Conservation (phyloP, 495 filamentous ascomycete species). For the Penicillium bialowiezense region DNA sequence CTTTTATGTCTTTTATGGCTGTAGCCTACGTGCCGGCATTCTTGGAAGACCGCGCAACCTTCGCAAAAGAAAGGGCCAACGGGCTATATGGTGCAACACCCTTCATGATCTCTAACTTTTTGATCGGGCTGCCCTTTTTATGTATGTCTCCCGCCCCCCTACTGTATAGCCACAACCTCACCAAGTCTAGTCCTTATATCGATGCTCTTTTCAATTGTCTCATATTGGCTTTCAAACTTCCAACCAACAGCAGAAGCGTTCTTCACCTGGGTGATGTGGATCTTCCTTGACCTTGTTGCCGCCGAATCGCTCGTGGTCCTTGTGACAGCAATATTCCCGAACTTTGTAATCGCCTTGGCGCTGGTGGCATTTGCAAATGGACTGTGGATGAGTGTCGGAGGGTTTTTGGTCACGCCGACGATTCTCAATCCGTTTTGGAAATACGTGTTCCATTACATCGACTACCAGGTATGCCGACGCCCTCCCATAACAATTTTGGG, state of each 20-base stretch:
- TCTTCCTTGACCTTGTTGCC: conserved; percentile 79
- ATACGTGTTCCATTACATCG: conserved; percentile 82
- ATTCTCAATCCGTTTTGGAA: conserved; percentile 78
- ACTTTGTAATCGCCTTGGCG: conserved; percentile 74
- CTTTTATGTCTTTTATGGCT: conserved; percentile 92
- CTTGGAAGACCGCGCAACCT: conserved; percentile 73
- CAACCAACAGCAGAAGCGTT: conserved; percentile 61
- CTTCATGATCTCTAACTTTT: conserved; percentile 74
- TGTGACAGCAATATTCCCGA: conserved; percentile 66
- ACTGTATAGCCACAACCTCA: neutral
- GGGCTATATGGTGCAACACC: conserved; percentile 71
- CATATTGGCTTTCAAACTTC: conserved; percentile 81
- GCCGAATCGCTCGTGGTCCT: conserved; percentile 80
- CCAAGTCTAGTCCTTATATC: conserved; percentile 57
- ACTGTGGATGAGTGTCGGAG: conserved; percentile 80
- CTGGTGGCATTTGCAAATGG: conserved; percentile 79
- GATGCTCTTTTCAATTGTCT: conserved; percentile 67
- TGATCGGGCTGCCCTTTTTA: conserved; percentile 76
- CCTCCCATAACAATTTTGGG: neutral
- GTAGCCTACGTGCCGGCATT: conserved; percentile 81
- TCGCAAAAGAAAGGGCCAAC: conserved; percentile 75
- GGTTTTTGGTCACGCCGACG: conserved; percentile 70
- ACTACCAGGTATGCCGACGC: conserved; percentile 57
- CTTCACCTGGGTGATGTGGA: conserved; percentile 80
- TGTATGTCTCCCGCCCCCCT: conserved; percentile 29